These are phyloP conservation scores for Eimeria necatrix DNA, from an alignment of 169 alveolate genomes.

Conservation along the genomic window DNA sequence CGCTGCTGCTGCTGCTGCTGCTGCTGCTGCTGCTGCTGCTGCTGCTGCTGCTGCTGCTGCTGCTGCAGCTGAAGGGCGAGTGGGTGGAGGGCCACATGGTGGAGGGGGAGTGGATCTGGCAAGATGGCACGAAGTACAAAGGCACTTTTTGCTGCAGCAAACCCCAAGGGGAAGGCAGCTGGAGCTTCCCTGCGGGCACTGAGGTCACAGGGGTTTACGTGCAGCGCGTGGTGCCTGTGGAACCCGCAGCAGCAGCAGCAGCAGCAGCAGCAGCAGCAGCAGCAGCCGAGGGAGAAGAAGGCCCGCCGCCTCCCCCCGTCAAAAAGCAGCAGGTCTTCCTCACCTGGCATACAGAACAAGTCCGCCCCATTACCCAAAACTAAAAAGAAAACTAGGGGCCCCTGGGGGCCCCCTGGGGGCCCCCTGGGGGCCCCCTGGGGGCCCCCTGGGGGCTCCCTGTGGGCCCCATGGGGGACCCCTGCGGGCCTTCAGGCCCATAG, in stretches of 20 bases:
- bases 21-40: not conserved
- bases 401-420: not conserved
- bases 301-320: not conserved
- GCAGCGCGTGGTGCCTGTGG: constrained; percentile 86
- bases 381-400: not conserved
- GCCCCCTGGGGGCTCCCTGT: not conserved
- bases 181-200: constrained; percentile 90
- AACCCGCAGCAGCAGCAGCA: constrained; percentile 56
- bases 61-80: constrained; percentile 86
- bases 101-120: constrained; percentile 93
- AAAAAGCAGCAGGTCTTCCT: not conserved
- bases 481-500: not conserved
- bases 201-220: constrained; percentile 88
- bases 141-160: constrained; percentile 90
- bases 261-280: not conserved
- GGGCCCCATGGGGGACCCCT: not conserved
- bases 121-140: constrained; percentile 88
- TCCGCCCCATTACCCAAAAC: not conserved
- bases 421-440: not conserved
- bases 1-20: not conserved
- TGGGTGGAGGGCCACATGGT: constrained; percentile 91
- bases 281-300: not conserved
- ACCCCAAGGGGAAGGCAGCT: constrained; percentile 92
- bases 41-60: constrained; percentile 24
- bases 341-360: not conserved